Percentiles rank a stretch among this genome's conserved stretches.
Evolutionary conservation across 2,329 filamentous ascomycete species (phyloP).

Genomic region (Cytospora leucostoma): DNA sequence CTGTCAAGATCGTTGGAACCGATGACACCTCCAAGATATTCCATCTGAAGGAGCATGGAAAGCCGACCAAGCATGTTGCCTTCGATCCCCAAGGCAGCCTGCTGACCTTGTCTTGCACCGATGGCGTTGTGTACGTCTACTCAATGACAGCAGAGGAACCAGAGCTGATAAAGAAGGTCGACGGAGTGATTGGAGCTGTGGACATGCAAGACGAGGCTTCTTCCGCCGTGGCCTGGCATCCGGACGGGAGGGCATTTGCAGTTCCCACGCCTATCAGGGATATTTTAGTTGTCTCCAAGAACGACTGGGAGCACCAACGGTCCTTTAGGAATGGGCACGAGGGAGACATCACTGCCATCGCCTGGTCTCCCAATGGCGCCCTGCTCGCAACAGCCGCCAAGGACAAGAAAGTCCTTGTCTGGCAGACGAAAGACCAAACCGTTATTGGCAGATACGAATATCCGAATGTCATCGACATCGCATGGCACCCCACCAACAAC

Average conservation of each 20-base stretch:
- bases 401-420: constrained; percentile 73
- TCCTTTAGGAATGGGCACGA: constrained; percentile 77
- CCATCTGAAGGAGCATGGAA: constrained; percentile 78
- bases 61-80: constrained; percentile 86
- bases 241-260: constrained; percentile 88
- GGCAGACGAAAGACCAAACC: constrained; percentile 87
- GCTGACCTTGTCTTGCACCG: constrained; percentile 80
- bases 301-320: constrained; percentile 86
- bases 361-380: constrained; percentile 94
- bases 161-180: constrained; percentile 75
- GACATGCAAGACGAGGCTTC: constrained; percentile 78
- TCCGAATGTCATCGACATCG: constrained; percentile 78
- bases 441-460: constrained; percentile 78
- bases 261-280: constrained; percentile 80
- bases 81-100: constrained; percentile 80
- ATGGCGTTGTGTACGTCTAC: constrained; percentile 90
- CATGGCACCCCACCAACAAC: constrained; percentile 90
- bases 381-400: constrained; percentile 72
- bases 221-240: constrained; percentile 83
- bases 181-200: constrained; percentile 78
- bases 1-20: constrained; percentile 84
- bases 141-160: constrained; percentile 77
- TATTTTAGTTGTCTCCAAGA: constrained; percentile 82
- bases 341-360: constrained; percentile 80
- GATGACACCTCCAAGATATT: constrained; percentile 75